Evolutionary conservation across 108 stramenopile genomes (phyloP), one percentile per base, ranked within the genome.

Genomic region (Cyclotella cryptica): DNA sequence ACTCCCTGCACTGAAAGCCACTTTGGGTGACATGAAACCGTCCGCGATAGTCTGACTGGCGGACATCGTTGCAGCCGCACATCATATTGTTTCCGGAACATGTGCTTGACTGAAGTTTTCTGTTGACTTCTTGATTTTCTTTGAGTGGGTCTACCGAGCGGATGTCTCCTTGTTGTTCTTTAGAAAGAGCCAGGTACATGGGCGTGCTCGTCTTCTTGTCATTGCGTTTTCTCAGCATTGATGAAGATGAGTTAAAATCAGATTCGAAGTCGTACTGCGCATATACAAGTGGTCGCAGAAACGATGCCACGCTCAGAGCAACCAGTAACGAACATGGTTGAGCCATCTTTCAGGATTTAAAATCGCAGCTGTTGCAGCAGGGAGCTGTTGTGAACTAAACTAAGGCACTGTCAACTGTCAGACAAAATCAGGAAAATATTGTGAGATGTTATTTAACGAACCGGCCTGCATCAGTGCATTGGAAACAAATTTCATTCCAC

Each of bases 1-100:
- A 79, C 15, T 43, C 44, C 28, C 21, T 71, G 53, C 78, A 79
- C 30, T 44, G 55, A 51, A 52, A 51, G 0, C 78, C 78, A 30
- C 40, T 55, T 24, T 27, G 29, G 43, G 78, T 66, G 6, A 57
- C 52, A 30, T 49, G 18, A 28, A 14, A 43, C 2, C 19, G 13
- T 15, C 78, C 78, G 10, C 78, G 78, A 24, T 79, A 79, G 21
- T 79, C 78, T 21, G 78, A 55, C 39, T 79, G 71, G 24, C 21
- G 57, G 4, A 66, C 27, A 39, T 54, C 40, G 6, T 17, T 44
- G 21, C 78, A 79, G 30, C 78, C 78, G 59, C 78, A 79, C 53
- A 49, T 65, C 47, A 35, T 39, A 24, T 62, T 61, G 70, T 66
- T 71, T 28, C 51, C 67, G 29, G 46, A 28, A 30, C 67, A 68